Evolutionary conservation across 2,329 filamentous ascomycete genomes (phyloP).

Genomic region (Alternaria gansuensis): DNA sequence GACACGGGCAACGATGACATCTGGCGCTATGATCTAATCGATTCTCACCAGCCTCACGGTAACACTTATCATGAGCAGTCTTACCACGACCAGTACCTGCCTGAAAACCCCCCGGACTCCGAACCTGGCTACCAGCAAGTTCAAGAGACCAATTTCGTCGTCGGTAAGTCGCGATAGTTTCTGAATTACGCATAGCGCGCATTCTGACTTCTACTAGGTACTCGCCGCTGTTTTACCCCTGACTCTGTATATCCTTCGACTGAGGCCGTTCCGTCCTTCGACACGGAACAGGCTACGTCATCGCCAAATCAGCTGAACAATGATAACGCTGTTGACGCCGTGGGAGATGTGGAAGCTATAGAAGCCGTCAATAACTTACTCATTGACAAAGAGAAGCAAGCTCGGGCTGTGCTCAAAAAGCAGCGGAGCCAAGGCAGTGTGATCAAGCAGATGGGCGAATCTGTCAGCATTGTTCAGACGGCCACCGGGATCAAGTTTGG

Average conservation of each 20-base stretch:
- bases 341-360: no score
- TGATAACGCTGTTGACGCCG: not conserved
- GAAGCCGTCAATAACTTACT: not conserved
- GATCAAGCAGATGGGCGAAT: conserved; percentile 1
- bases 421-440: not conserved
- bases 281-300: not conserved
- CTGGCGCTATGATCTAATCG: not conserved
- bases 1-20: not conserved
- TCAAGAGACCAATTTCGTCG: not conserved
- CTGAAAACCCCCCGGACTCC: not conserved
- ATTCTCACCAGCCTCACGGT: not conserved
- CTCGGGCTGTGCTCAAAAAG: not conserved
- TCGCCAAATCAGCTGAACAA: not conserved
- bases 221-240: not conserved
- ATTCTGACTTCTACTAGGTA: not conserved
- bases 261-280: not conserved
- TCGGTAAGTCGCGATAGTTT: not conserved
- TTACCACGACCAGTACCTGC: not conserved
- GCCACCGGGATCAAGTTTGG: not conserved
- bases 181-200: no score
- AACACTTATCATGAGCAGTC: not conserved
- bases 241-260: not conserved
- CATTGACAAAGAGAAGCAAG: not conserved
- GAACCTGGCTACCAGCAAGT: not conserved
- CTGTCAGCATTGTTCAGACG: not conserved